phyloP scores from a whole-genome alignment of 2,329 filamentous ascomycete species.

The Cladophialophora bantiana region DNA sequence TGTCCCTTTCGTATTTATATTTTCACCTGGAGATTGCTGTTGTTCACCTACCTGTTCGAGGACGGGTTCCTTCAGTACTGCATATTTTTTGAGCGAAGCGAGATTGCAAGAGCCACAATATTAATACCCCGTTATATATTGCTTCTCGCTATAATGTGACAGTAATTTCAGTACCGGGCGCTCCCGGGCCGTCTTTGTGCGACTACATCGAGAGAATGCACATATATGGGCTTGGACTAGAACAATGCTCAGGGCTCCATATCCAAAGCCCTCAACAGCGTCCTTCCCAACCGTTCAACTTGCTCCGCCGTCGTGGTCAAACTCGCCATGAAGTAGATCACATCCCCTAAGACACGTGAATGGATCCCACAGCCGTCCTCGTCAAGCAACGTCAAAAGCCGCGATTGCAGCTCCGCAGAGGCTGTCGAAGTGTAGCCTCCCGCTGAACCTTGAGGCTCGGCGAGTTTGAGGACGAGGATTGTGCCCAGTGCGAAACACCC shows the following conservation, averaged over 20 bases:
- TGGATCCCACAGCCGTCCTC: conserved; percentile 58
- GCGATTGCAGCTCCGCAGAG: conserved; percentile 60
- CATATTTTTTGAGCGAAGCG: neutral
- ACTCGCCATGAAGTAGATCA: conserved; percentile 68
- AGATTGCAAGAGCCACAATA: neutral
- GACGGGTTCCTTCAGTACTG: neutral
- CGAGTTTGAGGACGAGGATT: conserved; percentile 71
- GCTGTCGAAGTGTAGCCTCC: conserved; percentile 65
- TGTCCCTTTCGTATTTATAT: too few relatives aligned
- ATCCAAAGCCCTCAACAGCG: conserved; percentile 37
- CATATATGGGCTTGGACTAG: neutral
- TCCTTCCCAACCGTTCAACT: conserved; percentile 33
- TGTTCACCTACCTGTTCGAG: neutral
- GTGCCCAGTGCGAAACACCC: conserved; percentile 77
- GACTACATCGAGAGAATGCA: too few relatives aligned
- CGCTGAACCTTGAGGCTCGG: conserved; percentile 57
- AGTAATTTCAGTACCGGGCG: neutral
- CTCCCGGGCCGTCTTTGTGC: neutral
- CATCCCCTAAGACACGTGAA: conserved; percentile 66
- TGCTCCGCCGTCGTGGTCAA: conserved; percentile 55
- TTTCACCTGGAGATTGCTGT: neutral
- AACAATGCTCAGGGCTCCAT: conserved; percentile 13
- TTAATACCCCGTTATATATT: neutral
- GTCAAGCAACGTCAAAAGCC: conserved; percentile 50
- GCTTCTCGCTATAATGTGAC: neutral